Evolutionary conservation across 306 rosid genomes (phyloP), one percentile per base, ranked within the genome.

Genomic region (Sophora flavescens): DNA sequence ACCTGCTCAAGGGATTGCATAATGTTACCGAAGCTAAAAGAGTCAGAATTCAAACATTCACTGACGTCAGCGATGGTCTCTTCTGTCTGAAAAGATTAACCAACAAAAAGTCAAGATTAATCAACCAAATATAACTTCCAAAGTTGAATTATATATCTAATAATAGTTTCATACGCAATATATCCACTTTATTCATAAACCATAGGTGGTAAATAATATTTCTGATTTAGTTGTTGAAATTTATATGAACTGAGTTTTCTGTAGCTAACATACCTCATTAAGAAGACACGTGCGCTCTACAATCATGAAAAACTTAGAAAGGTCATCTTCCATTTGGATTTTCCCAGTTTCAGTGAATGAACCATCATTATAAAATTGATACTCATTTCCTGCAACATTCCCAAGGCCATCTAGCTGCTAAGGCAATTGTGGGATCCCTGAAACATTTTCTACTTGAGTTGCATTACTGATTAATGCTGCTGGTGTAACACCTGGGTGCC

Each of bases 1-100:
- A 75, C 91, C 89, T 81, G 83, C 48, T 65, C 61, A 58, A 59
- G 48, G 47, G 59, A 59, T 73, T 80, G 74, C 66, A 71, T 44
- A 18, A 17, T 9, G 0, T 63, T 16, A 10, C 16, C 1, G 22
- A 50, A 50, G 57, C 10, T 50, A 30, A 15, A 35, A 14, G 18
- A 10, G 48, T 70, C 6, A 6, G 53, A 56, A 6, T 30, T 57
- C 6, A 16, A 39, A 48, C 5, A 6, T 32, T 14, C 68, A 50
- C 47, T 61, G 16, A n/a, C 32, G 17, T 39, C 4, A 22, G 22
- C 12, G 4, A 4, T 22, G 16, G 22, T 64, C 57, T 58, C 52
- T 13, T 18, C 53, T 6, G 5, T 50, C 84, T 80, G 58, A 16
- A 22, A 22, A 22, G 22, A 22, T 22, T 22, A 22, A 22, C 22